These are phyloP conservation scores for Cladophialophora immunda DNA, from an alignment of 2,329 filamentous ascomycete genomes.

Conservation along the genomic window DNA sequence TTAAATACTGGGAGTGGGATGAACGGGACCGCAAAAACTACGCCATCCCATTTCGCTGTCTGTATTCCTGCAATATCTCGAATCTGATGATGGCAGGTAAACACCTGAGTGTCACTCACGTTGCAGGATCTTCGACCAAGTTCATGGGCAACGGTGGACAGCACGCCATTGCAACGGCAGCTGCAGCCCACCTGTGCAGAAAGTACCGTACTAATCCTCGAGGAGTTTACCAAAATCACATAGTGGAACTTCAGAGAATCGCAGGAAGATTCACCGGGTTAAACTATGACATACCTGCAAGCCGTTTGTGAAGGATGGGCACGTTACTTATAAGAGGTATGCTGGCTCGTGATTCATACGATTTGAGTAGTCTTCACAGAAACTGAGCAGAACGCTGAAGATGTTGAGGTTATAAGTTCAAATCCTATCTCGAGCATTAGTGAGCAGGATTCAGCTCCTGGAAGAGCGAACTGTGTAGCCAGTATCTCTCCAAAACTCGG, in stretches of 20 bases:
- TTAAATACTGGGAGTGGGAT: conserved; percentile 23
- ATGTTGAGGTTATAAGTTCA: no score
- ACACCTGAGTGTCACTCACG: conserved; percentile 22
- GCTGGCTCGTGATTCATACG: no score
- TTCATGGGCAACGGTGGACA: conserved; percentile 21
- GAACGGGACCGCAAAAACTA: conserved; percentile 17
- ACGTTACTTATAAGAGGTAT: no score
- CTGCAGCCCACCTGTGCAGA: conserved; percentile 14
- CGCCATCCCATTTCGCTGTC: conserved; percentile 16
- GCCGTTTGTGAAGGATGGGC: no score
- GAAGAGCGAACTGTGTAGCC: no score
- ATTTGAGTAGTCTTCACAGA: no score
- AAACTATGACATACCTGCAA: background rate
- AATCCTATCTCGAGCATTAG: no score
- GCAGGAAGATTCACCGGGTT: no score
- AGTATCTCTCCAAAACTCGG: no score
- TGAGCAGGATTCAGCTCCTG: no score
- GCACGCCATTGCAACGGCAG: conserved; percentile 15
- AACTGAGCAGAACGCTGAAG: no score
- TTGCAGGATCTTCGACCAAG: conserved; percentile 11
- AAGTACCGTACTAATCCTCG: conserved; percentile 5
- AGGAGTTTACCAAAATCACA: background rate
- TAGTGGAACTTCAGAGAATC: no score
- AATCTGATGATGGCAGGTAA: conserved; percentile 25
- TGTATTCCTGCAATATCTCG: conserved; percentile 13